Base-by-base conservation (phyloP, 352 stramenopile genomes). In the Aphanomyces astaci region DNA sequence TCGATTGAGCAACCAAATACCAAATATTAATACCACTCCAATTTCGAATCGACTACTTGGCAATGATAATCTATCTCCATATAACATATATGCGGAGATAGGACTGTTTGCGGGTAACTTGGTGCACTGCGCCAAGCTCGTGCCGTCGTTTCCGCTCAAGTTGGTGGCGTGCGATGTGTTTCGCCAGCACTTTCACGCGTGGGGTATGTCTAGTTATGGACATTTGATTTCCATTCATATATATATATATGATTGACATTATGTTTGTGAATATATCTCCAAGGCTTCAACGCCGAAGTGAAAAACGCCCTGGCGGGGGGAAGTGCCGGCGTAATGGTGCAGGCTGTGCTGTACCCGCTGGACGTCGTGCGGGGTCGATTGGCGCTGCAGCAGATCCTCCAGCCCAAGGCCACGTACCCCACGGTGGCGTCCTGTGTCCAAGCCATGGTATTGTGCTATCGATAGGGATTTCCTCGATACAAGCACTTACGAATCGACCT, bases 141-240 rank as follows among this genome's bases (percentile, higher is more conserved):
- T 92, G n/a, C 84, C 84, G 31, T 90, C 82, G 25, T 78, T 95
- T 27, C 83, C 84, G 15, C 86, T 82, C 46, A 92, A 92, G 64
- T 87, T 93, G 43, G 46, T 92, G 31, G 57, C 93, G 4, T 90
- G 83, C 48, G 81, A 91, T 46, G 51, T 88, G 13, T 91, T 87
- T 62, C 81, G 83, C 51, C 69, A 79, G 45, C 78, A 92, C 55
- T 66, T 92, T 33, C 31, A 64, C 0, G 56, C 46, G 13, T 52
- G 84, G 17, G 31, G 62, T 68, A 31, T 31, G 1, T 28, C 46
- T 32, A 11, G 11, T 30, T 2, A 65, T 4, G 3, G 5, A 40
- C n/a, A n/a, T n/a, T n/a, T n/a, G n/a, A n/a, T n/a, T n/a, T n/a
- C n/a, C n/a, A n/a, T n/a, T n/a, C n/a, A n/a, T n/a, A n/a, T n/a